Base-by-base conservation (phyloP, 139 green algal genomes). In the Spirogloea muscicola region DNA sequence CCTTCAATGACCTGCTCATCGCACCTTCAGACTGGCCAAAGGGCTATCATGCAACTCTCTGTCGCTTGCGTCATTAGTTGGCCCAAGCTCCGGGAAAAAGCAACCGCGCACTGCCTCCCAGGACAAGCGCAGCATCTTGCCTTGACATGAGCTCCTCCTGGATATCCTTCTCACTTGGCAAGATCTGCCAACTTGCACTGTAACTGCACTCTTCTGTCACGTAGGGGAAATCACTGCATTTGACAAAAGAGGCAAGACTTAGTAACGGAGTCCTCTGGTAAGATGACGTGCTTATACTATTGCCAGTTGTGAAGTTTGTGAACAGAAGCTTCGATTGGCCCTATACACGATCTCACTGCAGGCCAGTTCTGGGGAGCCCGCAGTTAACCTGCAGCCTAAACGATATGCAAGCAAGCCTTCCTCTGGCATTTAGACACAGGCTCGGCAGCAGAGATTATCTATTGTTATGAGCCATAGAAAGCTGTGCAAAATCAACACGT, bases 221-320 rank as follows among this genome's bases (percentile, higher is more conserved):
- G 58, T 67, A 89, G 21, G 85, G 84, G 33, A 87, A 89, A 49
- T 89, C 85, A 25, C 71, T 84, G 4, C 85, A 74, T n/a, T n/a
- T n/a, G n/a, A n/a, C n/a, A n/a, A n/a, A n/a, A n/a, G n/a, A n/a
- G n/a, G n/a, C n/a, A n/a, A n/a, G n/a, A n/a, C n/a, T n/a, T n/a
- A n/a, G n/a, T n/a, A n/a, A n/a, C n/a, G n/a, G n/a, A n/a, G n/a
- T n/a, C n/a, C n/a, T n/a, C n/a, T n/a, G n/a, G n/a, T n/a, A n/a
- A n/a, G n/a, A n/a, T n/a, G n/a, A n/a, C n/a, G n/a, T n/a, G n/a
- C n/a, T n/a, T n/a, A n/a, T n/a, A n/a, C n/a, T n/a, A n/a, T n/a
- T n/a, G n/a, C n/a, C n/a, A n/a, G n/a, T n/a, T 16, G 10, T 16
- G 13, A 51, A 51, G 21, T 38, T 10, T 10, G 6, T n/a, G 52